Conservation (phyloP, 257 asterid species). For the Prunella vulgaris region DNA sequence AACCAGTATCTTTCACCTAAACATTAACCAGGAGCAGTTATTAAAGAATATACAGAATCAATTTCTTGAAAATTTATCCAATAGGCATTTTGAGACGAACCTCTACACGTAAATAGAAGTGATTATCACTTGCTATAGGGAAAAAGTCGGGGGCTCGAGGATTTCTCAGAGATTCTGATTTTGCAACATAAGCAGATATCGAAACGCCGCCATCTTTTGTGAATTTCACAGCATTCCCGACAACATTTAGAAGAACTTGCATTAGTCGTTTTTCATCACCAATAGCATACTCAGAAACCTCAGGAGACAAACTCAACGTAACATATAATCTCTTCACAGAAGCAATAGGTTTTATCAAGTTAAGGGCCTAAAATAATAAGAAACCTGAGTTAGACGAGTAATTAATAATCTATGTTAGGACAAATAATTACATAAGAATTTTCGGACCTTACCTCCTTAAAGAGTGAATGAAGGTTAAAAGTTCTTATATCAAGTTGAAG, state of each 20-base stretch:
- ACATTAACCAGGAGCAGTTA: conserved; percentile 6
- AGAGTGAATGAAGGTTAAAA: conserved; percentile 77
- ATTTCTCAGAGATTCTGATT: conserved; percentile 70
- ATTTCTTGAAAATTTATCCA: not conserved
- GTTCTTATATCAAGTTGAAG: conserved; percentile 78
- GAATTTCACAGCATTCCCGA: conserved; percentile 96
- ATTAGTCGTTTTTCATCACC: conserved; percentile 94
- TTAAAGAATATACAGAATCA: not conserved
- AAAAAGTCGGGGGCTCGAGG: conserved; percentile 75
- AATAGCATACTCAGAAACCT: conserved; percentile 66
- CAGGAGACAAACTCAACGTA: conserved; percentile 65
- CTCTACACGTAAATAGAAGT: conserved; percentile 88
- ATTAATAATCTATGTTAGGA: not conserved
- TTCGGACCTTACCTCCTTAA: conserved; percentile 58
- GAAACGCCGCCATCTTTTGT: conserved; percentile 85
- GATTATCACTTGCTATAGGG: conserved; percentile 65
- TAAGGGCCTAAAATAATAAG: conserved; percentile 50
- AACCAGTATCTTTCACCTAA: conserved; percentile 94
- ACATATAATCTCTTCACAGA: conserved; percentile 70
- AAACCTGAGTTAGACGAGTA: conserved; percentile 17
- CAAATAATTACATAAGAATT: not conserved
- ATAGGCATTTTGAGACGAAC: conserved; percentile 34
- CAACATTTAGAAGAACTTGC: conserved; percentile 81
- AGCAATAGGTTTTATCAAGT: conserved; percentile 84
- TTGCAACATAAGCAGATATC: conserved; percentile 70